phyloP scores from a whole-genome alignment of 192 early-diverging fungal species.

The Chytriomyces hyalinus region DNA sequence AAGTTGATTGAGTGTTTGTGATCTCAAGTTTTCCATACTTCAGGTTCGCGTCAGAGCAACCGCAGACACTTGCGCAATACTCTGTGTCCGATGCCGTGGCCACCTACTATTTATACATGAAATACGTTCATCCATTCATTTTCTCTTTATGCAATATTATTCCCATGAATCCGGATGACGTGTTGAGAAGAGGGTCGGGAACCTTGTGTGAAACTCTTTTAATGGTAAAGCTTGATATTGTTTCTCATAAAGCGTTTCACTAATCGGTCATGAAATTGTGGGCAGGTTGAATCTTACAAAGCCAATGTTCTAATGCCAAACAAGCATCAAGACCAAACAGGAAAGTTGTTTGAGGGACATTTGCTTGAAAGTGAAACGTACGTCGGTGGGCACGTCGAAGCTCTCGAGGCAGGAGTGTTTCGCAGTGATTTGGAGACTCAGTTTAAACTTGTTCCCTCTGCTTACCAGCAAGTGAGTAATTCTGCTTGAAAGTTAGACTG shows the following conservation, averaged over 20 bases:
- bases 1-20: conserved; percentile 11
- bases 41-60: conserved; percentile 87
- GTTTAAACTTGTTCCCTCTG: conserved; percentile 78
- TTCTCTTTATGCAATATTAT: conserved; percentile 99
- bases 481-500: conserved; percentile 13
- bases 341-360: conserved; percentile 86
- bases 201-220: conserved; percentile 95
- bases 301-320: conserved; percentile 95
- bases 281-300: conserved; percentile 82
- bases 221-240: conserved; percentile 72
- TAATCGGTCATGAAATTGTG: conserved; percentile 4
- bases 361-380: conserved; percentile 94
- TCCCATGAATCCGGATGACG: conserved; percentile 95
- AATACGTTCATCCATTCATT: conserved; percentile 98
- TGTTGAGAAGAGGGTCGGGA: conserved; percentile 93
- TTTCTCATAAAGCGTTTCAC: background rate
- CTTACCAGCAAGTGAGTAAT: conserved; percentile 63
- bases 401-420: conserved; percentile 98
- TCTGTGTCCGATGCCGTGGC: conserved; percentile 99
- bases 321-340: conserved; percentile 84
- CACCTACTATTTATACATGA: conserved; percentile 99
- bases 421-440: conserved; percentile 88
- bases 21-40: conserved; percentile 5
- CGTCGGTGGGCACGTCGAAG: conserved; percentile 98
- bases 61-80: conserved; percentile 94